A percentile compares a stretch with the other conserved stretches of the same genome.
Conservation (phyloP, 139 green algal species). For the Spirogloea muscicola region DNA sequence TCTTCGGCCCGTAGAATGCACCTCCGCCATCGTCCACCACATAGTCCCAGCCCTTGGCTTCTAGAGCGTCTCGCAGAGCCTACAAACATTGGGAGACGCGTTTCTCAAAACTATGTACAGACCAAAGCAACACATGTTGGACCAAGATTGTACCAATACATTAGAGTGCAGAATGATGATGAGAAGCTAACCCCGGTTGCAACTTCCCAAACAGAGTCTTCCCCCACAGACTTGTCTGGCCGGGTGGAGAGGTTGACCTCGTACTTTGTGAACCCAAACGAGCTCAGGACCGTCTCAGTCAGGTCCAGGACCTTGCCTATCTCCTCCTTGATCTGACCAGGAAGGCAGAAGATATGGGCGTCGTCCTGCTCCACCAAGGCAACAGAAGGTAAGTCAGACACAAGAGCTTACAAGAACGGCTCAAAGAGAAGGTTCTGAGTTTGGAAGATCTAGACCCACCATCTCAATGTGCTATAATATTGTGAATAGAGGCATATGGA, state of each 20-base stretch:
- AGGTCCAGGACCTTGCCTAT: slow-evolving; percentile 83
- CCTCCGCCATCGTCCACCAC: slow-evolving; percentile 76
- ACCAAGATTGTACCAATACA: no score
- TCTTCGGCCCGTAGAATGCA: slow-evolving; percentile 99
- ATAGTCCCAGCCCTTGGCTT: slow-evolving; percentile 70
- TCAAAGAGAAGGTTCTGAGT: no score
- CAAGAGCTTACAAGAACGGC: no score
- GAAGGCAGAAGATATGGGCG: slow-evolving; percentile 98
- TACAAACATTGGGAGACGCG: background rate
- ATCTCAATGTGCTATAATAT: no score
- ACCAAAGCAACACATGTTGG: no score
- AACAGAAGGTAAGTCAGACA: no score
- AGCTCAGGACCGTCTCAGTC: slow-evolving; percentile 75
- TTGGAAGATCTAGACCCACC: no score
- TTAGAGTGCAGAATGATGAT: no score
- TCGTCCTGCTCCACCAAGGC: slow-evolving; percentile 87
- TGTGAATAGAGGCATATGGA: no score
- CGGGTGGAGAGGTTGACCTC: slow-evolving; percentile 91
- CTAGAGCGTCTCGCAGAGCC: slow-evolving; percentile 74
- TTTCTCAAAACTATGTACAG: background rate
- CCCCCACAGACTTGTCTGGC: slow-evolving; percentile 89
- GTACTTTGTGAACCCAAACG: slow-evolving; percentile 88
- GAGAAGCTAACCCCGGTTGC: no score
- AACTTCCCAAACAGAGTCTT: slow-evolving; percentile 78
- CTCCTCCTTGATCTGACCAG: slow-evolving; percentile 78